These are phyloP conservation scores for Asclepias syriaca DNA, from an alignment of 257 asterid species.

Conservation along the genomic window DNA sequence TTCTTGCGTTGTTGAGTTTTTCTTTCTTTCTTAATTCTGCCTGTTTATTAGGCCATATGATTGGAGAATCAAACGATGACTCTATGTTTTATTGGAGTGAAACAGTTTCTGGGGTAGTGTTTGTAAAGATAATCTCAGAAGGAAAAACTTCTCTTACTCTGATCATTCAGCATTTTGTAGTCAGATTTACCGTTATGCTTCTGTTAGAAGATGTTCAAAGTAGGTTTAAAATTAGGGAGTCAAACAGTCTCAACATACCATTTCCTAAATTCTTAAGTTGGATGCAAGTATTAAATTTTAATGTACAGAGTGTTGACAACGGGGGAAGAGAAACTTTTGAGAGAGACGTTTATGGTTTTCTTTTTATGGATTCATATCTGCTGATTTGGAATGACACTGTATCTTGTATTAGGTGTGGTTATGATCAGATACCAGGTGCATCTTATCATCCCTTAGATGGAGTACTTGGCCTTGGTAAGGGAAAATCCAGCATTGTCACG, in stretches of 20 bases:
- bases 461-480: conserved; percentile 93
- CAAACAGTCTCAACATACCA: neutral
- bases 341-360: neutral
- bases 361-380: neutral
- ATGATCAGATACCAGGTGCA: conserved; percentile 77
- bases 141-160: neutral
- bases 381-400: neutral
- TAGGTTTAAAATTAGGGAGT: neutral
- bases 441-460: conserved; percentile 82
- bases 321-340: neutral
- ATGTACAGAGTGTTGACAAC: neutral
- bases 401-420: conserved; percentile 64
- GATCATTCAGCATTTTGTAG: neutral
- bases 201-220: neutral
- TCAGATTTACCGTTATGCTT: neutral
- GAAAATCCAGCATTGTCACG: conserved; percentile 70
- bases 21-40: neutral
- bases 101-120: neutral
- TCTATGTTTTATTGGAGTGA: neutral
- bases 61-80: neutral
- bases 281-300: neutral
- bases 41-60: neutral
- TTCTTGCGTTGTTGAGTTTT: neutral
- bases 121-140: neutral
- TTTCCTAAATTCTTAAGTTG: neutral